These are phyloP conservation scores for Echinosphaeria canescens DNA, from an alignment of 2,329 filamentous ascomycete species.

Conservation along the genomic window DNA sequence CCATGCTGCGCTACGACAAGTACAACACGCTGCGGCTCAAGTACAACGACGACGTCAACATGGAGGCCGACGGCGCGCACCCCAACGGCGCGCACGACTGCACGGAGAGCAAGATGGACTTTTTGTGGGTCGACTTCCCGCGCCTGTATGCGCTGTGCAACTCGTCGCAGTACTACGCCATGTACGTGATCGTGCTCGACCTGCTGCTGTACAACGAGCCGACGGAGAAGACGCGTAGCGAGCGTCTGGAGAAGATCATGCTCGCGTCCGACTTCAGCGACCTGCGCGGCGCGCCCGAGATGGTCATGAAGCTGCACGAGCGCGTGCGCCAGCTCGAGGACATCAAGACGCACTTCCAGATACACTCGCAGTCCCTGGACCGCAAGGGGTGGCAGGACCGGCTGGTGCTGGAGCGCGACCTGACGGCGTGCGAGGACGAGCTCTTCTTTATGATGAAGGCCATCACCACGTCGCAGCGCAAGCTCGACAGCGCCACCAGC, in stretches of 20 bases:
- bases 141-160: constrained; percentile 90
- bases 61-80: constrained; percentile 28
- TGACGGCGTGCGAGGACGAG: constrained; percentile 83
- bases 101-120: constrained; percentile 70
- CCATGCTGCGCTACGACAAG: constrained; percentile 87
- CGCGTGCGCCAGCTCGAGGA: constrained; percentile 86
- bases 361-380: constrained; percentile 73
- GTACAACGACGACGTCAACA: constrained; percentile 83
- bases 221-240: constrained; percentile 87
- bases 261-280: constrained; percentile 97
- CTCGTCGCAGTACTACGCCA: constrained; percentile 88
- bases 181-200: constrained; percentile 96
- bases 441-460: constrained; percentile 99
- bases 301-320: constrained; percentile 80
- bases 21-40: constrained; percentile 95
- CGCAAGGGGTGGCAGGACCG: constrained; percentile 82
- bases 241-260: constrained; percentile 96
- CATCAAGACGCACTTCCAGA: constrained; percentile 91
- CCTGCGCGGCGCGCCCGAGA: constrained; percentile 75
- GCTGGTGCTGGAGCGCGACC: constrained; percentile 69
- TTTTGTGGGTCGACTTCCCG: constrained; percentile 92
- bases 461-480: constrained; percentile 87
- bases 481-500: constrained; percentile 50
- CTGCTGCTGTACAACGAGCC: constrained; percentile 92
- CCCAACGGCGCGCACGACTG: constrained; percentile 28